A percentile compares a stretch with the other conserved stretches of the same genome.
These are phyloP conservation scores for Acacia pycnantha DNA, from an alignment of 331 rosid genomes.

Conservation along the genomic window DNA sequence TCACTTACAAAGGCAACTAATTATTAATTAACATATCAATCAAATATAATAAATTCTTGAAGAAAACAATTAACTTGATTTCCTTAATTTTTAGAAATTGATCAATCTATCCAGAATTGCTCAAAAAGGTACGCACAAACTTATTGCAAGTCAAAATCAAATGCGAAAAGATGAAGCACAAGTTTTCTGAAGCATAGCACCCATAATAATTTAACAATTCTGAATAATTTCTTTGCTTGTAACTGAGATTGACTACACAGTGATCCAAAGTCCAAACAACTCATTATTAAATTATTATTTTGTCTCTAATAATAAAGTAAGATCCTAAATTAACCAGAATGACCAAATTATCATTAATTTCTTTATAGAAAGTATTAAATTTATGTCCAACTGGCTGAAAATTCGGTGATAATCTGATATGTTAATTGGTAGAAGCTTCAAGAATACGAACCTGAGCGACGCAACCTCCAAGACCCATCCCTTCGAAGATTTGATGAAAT, in stretches of 20 bases:
- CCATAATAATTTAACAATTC: not conserved
- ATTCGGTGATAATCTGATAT: not conserved
- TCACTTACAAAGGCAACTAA: not conserved
- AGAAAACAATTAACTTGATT: not conserved
- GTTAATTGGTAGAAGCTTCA: not conserved
- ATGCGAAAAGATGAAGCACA: not conserved
- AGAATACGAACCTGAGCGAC: slow-evolving; percentile 74
- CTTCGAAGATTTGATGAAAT: slow-evolving; percentile 93
- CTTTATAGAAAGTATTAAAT: not conserved
- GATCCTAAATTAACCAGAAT: not conserved
- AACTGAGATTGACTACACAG: not conserved
- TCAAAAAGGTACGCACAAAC: not conserved
- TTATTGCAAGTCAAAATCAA: not conserved
- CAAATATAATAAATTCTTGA: not conserved
- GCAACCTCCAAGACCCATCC: slow-evolving; percentile 97
- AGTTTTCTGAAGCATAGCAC: not conserved
- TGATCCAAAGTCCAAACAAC: not conserved
- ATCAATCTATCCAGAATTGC: not conserved
- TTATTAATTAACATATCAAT: not conserved
- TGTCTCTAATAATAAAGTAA: not conserved
- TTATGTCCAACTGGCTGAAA: too few relatives aligned
- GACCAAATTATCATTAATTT: not conserved
- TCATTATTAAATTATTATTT: not conserved
- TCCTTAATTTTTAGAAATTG: not conserved
- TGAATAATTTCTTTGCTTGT: not conserved